Evolutionary conservation across 208 protist species (phyloP).

Genomic region (Trichomonas tenax): DNA sequence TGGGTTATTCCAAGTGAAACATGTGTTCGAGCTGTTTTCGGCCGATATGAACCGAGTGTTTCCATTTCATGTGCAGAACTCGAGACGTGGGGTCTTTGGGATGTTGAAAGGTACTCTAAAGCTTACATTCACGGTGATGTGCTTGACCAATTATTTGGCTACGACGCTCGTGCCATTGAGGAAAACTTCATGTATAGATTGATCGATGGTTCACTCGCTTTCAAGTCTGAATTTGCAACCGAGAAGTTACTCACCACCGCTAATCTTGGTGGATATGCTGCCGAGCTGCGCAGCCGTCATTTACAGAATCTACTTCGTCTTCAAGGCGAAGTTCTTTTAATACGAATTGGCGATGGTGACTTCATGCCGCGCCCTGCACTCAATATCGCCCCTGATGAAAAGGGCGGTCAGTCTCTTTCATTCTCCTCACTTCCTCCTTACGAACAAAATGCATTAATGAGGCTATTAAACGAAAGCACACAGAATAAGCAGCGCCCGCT

Average conservation of each 20-base stretch:
- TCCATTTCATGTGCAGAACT: not conserved
- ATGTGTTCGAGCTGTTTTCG: not conserved
- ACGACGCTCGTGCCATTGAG: not conserved
- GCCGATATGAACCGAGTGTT: not conserved
- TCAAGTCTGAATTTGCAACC: not conserved
- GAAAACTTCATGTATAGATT: not conserved
- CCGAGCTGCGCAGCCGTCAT: not conserved
- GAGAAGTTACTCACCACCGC: not conserved
- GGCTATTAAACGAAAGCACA: not conserved
- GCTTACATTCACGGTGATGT: not conserved
- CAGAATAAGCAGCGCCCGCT: not conserved
- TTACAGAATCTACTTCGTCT: not conserved
- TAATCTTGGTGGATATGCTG: not conserved
- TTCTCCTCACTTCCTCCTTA: not conserved
- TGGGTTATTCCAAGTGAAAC: not conserved
- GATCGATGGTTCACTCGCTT: not conserved
- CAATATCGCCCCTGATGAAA: not conserved
- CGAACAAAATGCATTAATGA: not conserved
- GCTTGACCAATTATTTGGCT: not conserved
- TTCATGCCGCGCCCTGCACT: not conserved
- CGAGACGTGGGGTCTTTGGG: not conserved
- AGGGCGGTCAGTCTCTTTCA: not conserved
- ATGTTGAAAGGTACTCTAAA: not conserved
- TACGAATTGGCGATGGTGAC: not conserved
- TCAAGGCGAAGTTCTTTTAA: not conserved